Evolutionary conservation across 805 yeast species (phyloP).

Genomic region (Sporopachydermia quercuum): DNA sequence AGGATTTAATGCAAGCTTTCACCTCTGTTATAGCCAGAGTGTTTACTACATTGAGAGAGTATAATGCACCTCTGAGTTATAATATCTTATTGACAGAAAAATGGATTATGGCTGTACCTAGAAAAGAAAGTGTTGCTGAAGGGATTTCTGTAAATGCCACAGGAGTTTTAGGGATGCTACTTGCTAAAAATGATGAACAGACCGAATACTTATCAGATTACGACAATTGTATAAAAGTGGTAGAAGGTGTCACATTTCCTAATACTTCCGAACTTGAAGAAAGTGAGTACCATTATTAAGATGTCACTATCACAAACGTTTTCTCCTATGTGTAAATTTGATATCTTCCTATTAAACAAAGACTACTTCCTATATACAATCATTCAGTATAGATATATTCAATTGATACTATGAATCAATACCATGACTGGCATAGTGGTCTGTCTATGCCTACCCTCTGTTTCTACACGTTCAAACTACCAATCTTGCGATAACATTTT

Average conservation of each 20-base stretch:
- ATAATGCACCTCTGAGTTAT: constrained; percentile 32
- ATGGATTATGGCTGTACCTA: constrained; percentile 82
- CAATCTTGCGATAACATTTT: too few species aligned
- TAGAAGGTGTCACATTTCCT: constrained; percentile 54
- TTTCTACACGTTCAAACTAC: too few species aligned
- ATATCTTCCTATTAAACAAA: too few species aligned
- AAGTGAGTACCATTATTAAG: constrained; percentile 50
- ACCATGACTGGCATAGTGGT: too few species aligned
- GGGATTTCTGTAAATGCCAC: constrained; percentile 61
- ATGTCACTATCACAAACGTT: too few species aligned
- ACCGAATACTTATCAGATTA: constrained; percentile 30
- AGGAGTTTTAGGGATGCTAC: constrained; percentile 64
- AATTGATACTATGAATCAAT: too few species aligned
- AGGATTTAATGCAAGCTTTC: constrained; percentile 56
- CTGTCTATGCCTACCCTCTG: too few species aligned
- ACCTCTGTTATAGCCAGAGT: constrained; percentile 58
- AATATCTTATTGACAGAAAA: constrained; percentile 69
- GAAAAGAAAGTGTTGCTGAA: constrained; percentile 30
- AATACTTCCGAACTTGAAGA: constrained; percentile 39
- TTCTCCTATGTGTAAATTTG: too few species aligned
- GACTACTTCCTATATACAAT: too few species aligned
- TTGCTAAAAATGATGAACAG: constrained; percentile 54
- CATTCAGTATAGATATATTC: too few species aligned
- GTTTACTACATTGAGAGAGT: constrained; percentile 48
- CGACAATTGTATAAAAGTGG: constrained; percentile 31